phyloP scores from a whole-genome alignment of 257 asterid genomes.

The Paraleonurus japonicus region DNA sequence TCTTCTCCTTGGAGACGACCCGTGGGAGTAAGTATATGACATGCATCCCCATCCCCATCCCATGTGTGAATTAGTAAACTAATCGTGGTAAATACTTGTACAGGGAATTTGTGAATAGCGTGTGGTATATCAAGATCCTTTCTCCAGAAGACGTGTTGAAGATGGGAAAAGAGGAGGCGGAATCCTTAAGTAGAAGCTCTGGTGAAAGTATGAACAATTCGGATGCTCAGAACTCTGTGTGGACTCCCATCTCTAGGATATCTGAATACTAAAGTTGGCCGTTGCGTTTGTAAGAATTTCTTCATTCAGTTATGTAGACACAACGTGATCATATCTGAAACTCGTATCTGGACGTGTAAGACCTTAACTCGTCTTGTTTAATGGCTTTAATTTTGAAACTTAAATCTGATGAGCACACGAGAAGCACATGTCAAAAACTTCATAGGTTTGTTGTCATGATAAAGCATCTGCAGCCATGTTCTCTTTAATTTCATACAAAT shows the following conservation, averaged over 20 bases:
- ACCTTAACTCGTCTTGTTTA: neutral
- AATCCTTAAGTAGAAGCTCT: constrained; percentile 44
- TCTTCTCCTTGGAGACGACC: constrained; percentile 99
- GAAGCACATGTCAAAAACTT: neutral
- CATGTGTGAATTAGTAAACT: neutral
- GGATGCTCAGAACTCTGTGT: constrained; percentile 49
- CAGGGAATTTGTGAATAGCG: constrained; percentile 86
- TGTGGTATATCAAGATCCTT: constrained; percentile 90
- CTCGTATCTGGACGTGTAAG: neutral
- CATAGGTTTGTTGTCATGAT: neutral
- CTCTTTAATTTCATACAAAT: neutral
- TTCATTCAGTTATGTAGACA: neutral
- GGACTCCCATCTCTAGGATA: constrained; percentile 26
- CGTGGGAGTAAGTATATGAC: constrained; percentile 81
- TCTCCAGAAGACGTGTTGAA: constrained; percentile 80
- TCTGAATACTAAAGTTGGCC: neutral
- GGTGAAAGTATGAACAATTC: constrained; percentile 45
- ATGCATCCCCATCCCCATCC: neutral
- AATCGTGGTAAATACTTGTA: constrained; percentile 14
- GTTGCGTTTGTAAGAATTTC: neutral
- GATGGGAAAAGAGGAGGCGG: constrained; percentile 74
- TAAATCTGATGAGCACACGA: neutral
- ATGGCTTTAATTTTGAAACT: neutral
- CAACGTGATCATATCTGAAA: neutral
- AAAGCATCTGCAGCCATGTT: constrained; percentile 1